A percentile compares a stretch with the other conserved stretches of the same genome.
phyloP scores from a whole-genome alignment of 2,329 filamentous ascomycete genomes.

The Elsinoe arachidis region DNA sequence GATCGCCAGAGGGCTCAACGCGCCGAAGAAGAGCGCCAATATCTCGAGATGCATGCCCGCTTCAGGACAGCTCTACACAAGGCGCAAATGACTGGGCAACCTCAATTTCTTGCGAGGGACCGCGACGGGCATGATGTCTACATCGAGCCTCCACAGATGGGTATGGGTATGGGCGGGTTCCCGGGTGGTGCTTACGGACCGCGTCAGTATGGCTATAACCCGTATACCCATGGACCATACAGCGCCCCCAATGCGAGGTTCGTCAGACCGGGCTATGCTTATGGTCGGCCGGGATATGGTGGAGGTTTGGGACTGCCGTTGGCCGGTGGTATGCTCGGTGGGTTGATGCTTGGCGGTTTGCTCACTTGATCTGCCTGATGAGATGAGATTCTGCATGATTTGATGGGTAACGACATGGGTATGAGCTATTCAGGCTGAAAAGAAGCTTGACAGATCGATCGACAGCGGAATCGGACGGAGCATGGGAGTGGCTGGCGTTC shows the following conservation, averaged over 20 bases:
- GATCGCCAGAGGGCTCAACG: conserved; percentile 38
- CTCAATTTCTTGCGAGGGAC: conserved; percentile 49
- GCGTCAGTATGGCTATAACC: conserved; percentile 26
- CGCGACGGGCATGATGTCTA: conserved; percentile 48
- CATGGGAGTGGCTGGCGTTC: too few species aligned
- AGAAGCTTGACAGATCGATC: too few species aligned
- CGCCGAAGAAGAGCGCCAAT: conserved; percentile 41
- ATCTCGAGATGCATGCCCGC: conserved; percentile 45
- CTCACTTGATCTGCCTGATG: neutral
- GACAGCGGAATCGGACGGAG: too few species aligned
- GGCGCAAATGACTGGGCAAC: conserved; percentile 47
- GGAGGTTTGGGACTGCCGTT: conserved; percentile 40
- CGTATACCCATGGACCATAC: conserved; percentile 36
- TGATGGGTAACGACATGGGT: too few species aligned
- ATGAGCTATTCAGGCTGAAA: too few species aligned
- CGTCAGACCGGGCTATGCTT: conserved; percentile 41
- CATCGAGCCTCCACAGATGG: conserved; percentile 43
- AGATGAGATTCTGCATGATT: too few species aligned
- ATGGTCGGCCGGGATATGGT: conserved; percentile 40
- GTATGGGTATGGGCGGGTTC: conserved; percentile 21
- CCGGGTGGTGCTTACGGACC: conserved; percentile 18
- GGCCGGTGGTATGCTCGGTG: conserved; percentile 39
- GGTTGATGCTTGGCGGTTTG: conserved; percentile 36
- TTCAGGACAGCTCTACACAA: conserved; percentile 43
- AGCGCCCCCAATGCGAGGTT: conserved; percentile 41